Base-by-base conservation (phyloP, 192 early-diverging fungal species). In the Funneliformis mosseae region DNA sequence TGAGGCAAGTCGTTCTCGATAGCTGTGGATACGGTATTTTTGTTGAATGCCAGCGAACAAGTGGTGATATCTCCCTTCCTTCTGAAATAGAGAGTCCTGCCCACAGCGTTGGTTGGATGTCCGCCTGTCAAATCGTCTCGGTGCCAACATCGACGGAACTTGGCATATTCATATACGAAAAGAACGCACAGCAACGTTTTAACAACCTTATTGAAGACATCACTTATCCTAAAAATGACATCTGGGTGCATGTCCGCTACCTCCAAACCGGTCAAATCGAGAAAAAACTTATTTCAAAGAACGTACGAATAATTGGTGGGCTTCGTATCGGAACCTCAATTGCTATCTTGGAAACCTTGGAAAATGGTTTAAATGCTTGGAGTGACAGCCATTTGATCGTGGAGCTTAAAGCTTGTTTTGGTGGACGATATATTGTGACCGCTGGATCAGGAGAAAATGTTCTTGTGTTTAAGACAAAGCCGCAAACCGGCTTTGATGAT, bases 391-490 rank as follows among this genome's bases (percentile, higher is more conserved):
- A 68, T 43, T 16, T 33, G n/a, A 70, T 78, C 33, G 64, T 78
- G 39, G 48, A 78, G 16, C 60, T 78, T 7, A 78, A 78, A 61
- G 76, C 76, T 28, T 63, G 62, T 45, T 25, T 28, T 45, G 76
- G 76, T 78, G 76, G 76, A 4, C 76, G 76, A 33, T 78, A 78
- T 63, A 70, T 61, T 78, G 76, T 78, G 28, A 78, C 76, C 21
- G 76, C 76, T 63, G 62, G 76, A 25, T n/a, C 41, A 45, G 62
- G 21, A 7, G 50, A 10, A 27, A 67, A 78, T 38, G 21, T 33
- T 21, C 27, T 67, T 9, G 62, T 43, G 23, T 78, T 78, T 61
- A 5, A 25, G n/a, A 78, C 76, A 46, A 67, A 14, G 38, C 68
- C 62, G 25, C 60, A 33, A 46, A 33, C 45, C 28, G 55, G 64